These are phyloP conservation scores for Candida sphagnicola DNA, from an alignment of 805 yeast species.

Conservation along the genomic window DNA sequence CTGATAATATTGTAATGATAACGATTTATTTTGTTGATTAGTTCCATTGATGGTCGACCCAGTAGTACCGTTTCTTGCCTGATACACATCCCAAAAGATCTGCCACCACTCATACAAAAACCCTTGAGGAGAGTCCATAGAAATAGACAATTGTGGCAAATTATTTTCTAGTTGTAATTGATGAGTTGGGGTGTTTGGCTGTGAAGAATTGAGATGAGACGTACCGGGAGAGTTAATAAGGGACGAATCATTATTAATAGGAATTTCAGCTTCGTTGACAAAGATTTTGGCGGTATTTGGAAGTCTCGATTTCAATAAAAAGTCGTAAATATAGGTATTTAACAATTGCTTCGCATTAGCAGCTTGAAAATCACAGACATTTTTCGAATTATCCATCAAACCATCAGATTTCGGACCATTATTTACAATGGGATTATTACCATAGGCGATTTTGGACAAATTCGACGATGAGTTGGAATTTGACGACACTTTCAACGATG, in stretches of 20 bases:
- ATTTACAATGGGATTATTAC: not conserved
- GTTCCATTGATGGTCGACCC: slow-evolving; percentile 37
- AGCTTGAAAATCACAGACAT: slow-evolving; percentile 42
- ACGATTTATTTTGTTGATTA: slow-evolving; percentile 9
- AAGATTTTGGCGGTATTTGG: slow-evolving; percentile 71
- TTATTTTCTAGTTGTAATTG: slow-evolving; percentile 37
- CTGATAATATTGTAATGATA: slow-evolving; percentile 71
- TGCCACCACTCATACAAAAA: slow-evolving; percentile 95
- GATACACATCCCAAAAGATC: slow-evolving; percentile 90
- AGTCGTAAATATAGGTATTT: slow-evolving; percentile 85
- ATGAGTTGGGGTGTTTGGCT: slow-evolving; percentile 10
- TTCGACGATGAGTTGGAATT: not conserved
- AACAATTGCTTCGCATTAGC: slow-evolving; percentile 54
- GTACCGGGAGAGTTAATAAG: slow-evolving; percentile 16
- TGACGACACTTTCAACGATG: not conserved
- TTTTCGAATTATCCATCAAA: slow-evolving; percentile 24
- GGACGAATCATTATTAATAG: slow-evolving; percentile 24
- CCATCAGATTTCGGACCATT: slow-evolving; percentile 15
- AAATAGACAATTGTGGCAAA: slow-evolving; percentile 47
- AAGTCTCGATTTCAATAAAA: slow-evolving; percentile 68
- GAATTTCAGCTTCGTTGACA: slow-evolving; percentile 69
- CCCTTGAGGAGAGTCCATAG: slow-evolving; percentile 83
- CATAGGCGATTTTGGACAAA: not conserved
- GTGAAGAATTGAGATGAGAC: slow-evolving; percentile 12
- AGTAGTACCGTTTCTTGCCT: slow-evolving; percentile 69